phyloP scores from a whole-genome alignment of 805 yeast species.

The Hanseniaspora vineae region DNA sequence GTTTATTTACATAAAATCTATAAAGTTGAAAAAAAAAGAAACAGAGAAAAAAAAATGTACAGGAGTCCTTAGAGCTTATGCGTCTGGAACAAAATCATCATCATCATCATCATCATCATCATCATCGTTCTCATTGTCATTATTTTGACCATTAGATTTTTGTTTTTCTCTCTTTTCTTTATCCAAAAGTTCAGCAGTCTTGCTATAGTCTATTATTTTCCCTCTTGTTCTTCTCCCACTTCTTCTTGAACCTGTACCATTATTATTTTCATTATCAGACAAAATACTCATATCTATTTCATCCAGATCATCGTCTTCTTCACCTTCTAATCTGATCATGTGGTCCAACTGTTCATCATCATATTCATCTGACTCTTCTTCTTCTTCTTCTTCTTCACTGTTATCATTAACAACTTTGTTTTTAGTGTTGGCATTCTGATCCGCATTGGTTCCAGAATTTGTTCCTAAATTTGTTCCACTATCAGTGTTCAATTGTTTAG shows the following conservation, averaged over 20 bases:
- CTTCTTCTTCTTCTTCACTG: not conserved
- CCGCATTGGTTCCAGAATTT: too few species aligned
- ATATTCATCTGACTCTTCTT: not conserved
- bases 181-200: constrained; percentile 3
- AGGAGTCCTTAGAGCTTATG: too few species aligned
- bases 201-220: constrained; percentile 4
- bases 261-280: not conserved
- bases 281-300: constrained; percentile 2
- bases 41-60: not conserved
- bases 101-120: constrained; percentile 1
- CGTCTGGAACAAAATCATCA: too few species aligned
- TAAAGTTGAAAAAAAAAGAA: not conserved
- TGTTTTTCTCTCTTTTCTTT: not conserved
- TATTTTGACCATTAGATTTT: not conserved
- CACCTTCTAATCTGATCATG: not conserved
- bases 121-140: not conserved
- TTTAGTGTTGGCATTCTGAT: too few species aligned
- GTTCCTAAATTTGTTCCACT: not conserved
- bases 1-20: not conserved
- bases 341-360: not conserved
- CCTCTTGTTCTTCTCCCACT: constrained; percentile 6
- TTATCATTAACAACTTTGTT: not conserved
- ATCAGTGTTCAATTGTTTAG: constrained; percentile 2
- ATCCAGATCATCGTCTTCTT: constrained; percentile 2
- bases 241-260: not conserved